Evolutionary conservation across 2,329 filamentous ascomycete species (phyloP).

Genomic region (Apiospora koreana): DNA sequence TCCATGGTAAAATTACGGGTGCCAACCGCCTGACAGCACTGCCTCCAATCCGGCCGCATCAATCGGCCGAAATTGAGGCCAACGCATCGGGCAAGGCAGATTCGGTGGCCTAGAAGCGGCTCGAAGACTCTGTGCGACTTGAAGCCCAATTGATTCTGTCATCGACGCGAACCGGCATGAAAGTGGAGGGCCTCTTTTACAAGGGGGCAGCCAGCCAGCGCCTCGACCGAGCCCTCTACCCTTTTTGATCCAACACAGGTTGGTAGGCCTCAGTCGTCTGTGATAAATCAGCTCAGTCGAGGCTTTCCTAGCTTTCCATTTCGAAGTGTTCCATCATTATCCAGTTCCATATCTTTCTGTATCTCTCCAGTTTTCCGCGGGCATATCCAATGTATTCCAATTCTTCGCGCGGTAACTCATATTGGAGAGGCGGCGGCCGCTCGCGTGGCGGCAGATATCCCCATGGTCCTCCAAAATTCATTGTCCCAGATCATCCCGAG

Average conservation of each 20-base stretch:
- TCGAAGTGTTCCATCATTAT: too few relatives aligned
- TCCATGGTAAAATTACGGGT: neutral
- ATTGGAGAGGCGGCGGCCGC: neutral
- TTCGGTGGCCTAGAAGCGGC: neutral
- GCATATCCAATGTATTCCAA: neutral
- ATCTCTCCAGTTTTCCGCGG: too few relatives aligned
- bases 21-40: neutral
- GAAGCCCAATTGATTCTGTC: neutral
- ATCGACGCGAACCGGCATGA: neutral
- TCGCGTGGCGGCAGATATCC: neutral
- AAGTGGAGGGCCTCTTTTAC: neutral
- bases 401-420: neutral
- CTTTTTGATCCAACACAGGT: neutral
- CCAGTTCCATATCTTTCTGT: neutral
- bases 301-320: neutral
- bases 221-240: too few relatives aligned
- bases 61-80: neutral
- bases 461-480: neutral
- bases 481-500: neutral
- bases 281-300: neutral
- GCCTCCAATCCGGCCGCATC: neutral
- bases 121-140: neutral
- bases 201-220: neutral
- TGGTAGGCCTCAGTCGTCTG: neutral
- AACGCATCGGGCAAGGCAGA: neutral